Evolutionary conservation across 2,329 filamentous ascomycete species (phyloP).

Genomic region (Byssothecium circinans): DNA sequence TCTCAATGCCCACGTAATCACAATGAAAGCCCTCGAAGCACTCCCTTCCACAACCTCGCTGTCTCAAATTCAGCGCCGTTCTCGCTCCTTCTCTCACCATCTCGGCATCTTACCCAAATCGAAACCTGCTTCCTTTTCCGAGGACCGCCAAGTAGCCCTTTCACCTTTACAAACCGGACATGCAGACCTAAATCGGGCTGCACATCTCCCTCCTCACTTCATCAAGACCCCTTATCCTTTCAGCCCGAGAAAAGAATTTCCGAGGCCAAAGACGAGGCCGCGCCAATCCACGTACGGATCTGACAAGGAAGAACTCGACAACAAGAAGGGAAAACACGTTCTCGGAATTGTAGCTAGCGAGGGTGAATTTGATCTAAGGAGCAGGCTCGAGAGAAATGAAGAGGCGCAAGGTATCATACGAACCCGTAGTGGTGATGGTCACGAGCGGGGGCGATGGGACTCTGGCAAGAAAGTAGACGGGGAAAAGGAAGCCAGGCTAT

Average conservation of each 20-base stretch:
- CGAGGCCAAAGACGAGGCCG: slow-evolving; percentile 22
- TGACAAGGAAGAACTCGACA: slow-evolving; percentile 10
- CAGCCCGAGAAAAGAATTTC: slow-evolving; percentile 28
- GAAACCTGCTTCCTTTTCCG: slow-evolving; percentile 20
- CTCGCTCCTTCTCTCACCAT: too few relatives aligned
- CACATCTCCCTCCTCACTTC: slow-evolving; percentile 26
- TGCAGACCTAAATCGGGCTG: slow-evolving; percentile 15
- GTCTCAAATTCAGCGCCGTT: too few relatives aligned
- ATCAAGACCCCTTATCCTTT: slow-evolving; percentile 34
- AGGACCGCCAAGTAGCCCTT: slow-evolving; percentile 19
- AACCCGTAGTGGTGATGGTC: background rate
- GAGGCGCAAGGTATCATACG: slow-evolving; percentile 21
- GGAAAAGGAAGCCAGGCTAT: background rate
- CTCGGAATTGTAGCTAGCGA: slow-evolving; percentile 20
- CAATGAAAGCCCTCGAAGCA: slow-evolving; percentile 31
- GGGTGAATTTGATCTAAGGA: slow-evolving; percentile 17
- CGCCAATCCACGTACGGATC: slow-evolving; percentile 11
- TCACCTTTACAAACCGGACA: slow-evolving; percentile 17
- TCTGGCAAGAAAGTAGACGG: background rate
- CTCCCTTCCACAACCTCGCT: slow-evolving; percentile 19
- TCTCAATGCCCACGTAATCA: slow-evolving; percentile 32
- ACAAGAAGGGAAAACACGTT: slow-evolving; percentile 25
- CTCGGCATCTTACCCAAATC: too few relatives aligned
- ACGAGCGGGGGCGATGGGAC: background rate
- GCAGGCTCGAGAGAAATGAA: slow-evolving; percentile 22